A percentile compares a stretch with the other conserved stretches of the same genome.
Conservation (phyloP, 2,329 filamentous ascomycete genomes). For the Corynespora cassiicola region DNA sequence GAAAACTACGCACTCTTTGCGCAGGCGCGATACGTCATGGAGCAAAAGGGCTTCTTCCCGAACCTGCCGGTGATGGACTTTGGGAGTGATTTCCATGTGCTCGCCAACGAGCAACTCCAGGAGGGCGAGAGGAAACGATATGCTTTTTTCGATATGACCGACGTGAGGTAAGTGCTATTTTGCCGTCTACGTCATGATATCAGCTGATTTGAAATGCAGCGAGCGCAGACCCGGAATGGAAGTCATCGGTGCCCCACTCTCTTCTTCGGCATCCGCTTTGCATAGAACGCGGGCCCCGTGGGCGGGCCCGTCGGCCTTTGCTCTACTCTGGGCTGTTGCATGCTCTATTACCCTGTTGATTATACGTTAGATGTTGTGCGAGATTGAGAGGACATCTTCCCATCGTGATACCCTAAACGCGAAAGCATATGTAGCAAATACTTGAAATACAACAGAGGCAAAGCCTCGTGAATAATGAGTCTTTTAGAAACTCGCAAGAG, state of each 20-base stretch:
- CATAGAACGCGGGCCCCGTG: slow-evolving; percentile 6
- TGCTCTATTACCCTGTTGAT: slow-evolving; percentile 12
- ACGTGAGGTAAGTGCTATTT: slow-evolving; percentile 32
- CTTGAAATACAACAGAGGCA: too few relatives aligned
- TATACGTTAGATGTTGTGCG: too few relatives aligned
- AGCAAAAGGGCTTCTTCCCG: slow-evolving; percentile 36
- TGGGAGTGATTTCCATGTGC: slow-evolving; percentile 33
- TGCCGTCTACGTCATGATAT: slow-evolving; percentile 1
- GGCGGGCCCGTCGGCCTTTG: slow-evolving; percentile 8
- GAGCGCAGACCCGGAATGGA: slow-evolving; percentile 20
- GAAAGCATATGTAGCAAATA: too few relatives aligned
- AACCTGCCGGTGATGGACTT: slow-evolving; percentile 39
- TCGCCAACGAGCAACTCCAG: slow-evolving; percentile 40
- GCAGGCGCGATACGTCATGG: slow-evolving; percentile 36
- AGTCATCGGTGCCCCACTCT: slow-evolving; percentile 25
- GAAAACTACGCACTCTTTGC: slow-evolving; percentile 44
- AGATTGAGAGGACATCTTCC: too few relatives aligned
- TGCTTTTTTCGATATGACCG: slow-evolving; percentile 34
- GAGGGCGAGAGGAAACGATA: slow-evolving; percentile 35
- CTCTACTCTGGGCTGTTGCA: slow-evolving; percentile 5
- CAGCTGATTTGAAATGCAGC: slow-evolving; percentile 9
- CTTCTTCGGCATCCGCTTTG: slow-evolving; percentile 19
- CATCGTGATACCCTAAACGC: too few relatives aligned
- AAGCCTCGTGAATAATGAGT: too few relatives aligned
- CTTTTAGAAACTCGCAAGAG: too few relatives aligned